Conservation (phyloP, 2,329 filamentous ascomycete species). For the Atkinsonella texensis region DNA sequence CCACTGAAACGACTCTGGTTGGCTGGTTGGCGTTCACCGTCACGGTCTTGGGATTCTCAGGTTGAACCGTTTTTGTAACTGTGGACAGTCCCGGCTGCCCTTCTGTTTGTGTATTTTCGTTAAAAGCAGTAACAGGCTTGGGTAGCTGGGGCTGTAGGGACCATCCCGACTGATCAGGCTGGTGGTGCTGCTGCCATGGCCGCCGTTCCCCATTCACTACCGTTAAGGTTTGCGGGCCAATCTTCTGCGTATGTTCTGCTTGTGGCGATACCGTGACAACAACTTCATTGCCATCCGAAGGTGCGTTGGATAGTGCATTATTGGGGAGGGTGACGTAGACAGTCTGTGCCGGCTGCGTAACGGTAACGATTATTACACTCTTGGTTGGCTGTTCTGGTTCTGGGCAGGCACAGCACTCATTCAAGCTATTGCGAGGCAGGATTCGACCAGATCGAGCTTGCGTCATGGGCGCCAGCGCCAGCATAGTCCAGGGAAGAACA, state of each 20-base stretch:
- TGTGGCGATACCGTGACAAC: constrained; percentile 8
- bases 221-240: constrained; percentile 6
- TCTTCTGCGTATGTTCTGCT: neutral
- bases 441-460: constrained; percentile 16
- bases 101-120: neutral
- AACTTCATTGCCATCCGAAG: constrained; percentile 2
- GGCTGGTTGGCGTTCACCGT: constrained; percentile 11
- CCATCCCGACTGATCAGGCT: neutral
- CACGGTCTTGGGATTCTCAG: constrained; percentile 12
- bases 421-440: constrained; percentile 9
- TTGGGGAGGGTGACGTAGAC: constrained; percentile 11
- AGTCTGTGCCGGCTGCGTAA: constrained; percentile 16
- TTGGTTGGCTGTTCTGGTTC: constrained; percentile 7
- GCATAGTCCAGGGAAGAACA: constrained; percentile 13
- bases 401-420: constrained; percentile 20
- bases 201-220: neutral
- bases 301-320: neutral
- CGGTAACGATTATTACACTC: constrained; percentile 14
- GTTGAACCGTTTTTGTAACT: constrained; percentile 14
- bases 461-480: constrained; percentile 16
- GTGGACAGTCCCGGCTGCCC: neutral
- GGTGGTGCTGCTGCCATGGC: neutral
- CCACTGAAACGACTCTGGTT: constrained; percentile 11
- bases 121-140: constrained; percentile 6
- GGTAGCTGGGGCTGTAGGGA: constrained; percentile 1